Base-by-base conservation (phyloP, 1,284 basidiomycete genomes). In the Hymenochaete sp. region DNA sequence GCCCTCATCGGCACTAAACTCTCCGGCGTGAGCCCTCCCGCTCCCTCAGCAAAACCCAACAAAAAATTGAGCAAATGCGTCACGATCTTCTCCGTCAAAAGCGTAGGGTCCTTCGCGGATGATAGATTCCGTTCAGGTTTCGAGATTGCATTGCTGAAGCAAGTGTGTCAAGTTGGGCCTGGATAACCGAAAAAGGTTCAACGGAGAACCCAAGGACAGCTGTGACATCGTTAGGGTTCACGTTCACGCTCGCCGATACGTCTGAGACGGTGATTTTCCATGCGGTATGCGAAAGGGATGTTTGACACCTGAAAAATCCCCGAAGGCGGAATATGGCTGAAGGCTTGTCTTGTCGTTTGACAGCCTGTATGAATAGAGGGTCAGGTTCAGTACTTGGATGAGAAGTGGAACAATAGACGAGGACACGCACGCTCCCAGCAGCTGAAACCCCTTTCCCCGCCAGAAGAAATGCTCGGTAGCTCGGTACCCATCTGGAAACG, bases 311-410 rank as follows among this genome's bases (percentile, higher is more conserved):
- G 62, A 78, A 83, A 38, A 72, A 78, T 41, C 74, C 80, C 7
- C 83, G 77, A 13, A 95, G 72, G 13, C 89, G 83, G 67, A 93
- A 95, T 56, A 96, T 92, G 1, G 90, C 83, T 1, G 89, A 93
- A 0, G 91, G 91, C 59, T 93, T 93, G 16, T n/a, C n/a, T n/a
- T n/a, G n/a, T 85, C 80, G 60, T 93, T 93, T 2, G 90, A 91
- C 28, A 96, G 70, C 71, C 90, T 93, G 53, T 3, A 43, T 25
- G 19, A 18, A n/a, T 32, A 44, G 39, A 40, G 37, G 33, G 16
- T 38, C 36, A 44, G 28, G 36, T 13, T 36, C 22, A 9, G 38
- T 16, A n/a, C n/a, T n/a, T n/a, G n/a, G n/a, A n/a, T n/a, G n/a
- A 42, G 13, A 39, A 31, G 14, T 36, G 16, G 36, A 26, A 28